phyloP scores from a whole-genome alignment of 495 filamentous ascomycete genomes.

The Tetracladium marchalianum region DNA sequence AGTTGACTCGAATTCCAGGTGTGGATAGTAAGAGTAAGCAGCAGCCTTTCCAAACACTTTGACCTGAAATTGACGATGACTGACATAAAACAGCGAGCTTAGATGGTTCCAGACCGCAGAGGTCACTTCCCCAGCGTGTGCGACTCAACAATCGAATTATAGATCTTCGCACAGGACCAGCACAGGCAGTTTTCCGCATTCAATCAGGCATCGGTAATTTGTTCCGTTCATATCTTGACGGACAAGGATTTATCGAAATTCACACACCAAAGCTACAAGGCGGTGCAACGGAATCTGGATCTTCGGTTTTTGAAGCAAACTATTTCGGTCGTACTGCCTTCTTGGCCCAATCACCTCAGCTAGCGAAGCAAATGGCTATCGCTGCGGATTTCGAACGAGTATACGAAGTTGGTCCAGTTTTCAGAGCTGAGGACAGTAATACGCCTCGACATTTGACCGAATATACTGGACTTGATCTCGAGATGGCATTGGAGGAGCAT shows the following conservation, averaged over 20 bases:
- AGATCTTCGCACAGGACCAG: slow-evolving; percentile 74
- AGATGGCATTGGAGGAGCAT: slow-evolving; percentile 82
- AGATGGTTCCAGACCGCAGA: slow-evolving; percentile 9
- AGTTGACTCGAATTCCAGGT: slow-evolving; percentile 2
- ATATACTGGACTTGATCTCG: slow-evolving; percentile 89
- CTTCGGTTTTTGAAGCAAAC: slow-evolving; percentile 86
- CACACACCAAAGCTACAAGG: slow-evolving; percentile 88
- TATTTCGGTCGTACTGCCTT: slow-evolving; percentile 88
- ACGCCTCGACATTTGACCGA: slow-evolving; percentile 95
- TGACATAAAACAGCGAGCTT: slow-evolving; percentile 7
- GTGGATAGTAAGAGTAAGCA: background rate
- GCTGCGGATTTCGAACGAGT: slow-evolving; percentile 86
- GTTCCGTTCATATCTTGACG: slow-evolving; percentile 69
- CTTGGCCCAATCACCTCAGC: slow-evolving; percentile 85
- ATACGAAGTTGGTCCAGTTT: slow-evolving; percentile 91
- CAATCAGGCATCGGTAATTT: slow-evolving; percentile 62
- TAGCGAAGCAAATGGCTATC: slow-evolving; percentile 92
- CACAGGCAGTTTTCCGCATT: slow-evolving; percentile 83
- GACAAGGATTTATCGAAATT: slow-evolving; percentile 79
- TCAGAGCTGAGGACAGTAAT: slow-evolving; percentile 94
- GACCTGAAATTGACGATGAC: slow-evolving; percentile 1
- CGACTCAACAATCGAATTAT: slow-evolving; percentile 75
- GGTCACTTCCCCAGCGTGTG: slow-evolving; percentile 21
- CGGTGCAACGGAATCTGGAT: slow-evolving; percentile 85
- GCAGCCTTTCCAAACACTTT: background rate